A percentile compares a stretch with the other conserved stretches of the same genome.
phyloP scores from a whole-genome alignment of 1,284 basidiomycete genomes.

The Dichomitus squalens region DNA sequence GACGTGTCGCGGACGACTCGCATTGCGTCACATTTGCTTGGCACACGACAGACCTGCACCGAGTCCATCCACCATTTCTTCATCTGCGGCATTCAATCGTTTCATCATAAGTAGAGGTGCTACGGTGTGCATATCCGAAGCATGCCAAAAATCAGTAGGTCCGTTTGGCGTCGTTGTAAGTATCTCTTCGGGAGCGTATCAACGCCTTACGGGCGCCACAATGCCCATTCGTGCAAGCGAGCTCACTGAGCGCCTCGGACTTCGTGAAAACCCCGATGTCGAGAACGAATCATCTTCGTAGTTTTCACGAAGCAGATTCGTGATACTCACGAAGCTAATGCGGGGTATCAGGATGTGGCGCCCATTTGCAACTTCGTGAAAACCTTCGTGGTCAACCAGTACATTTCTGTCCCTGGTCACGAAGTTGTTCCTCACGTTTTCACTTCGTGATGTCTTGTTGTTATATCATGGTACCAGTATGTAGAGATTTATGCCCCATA shows the following conservation, averaged over 20 bases:
- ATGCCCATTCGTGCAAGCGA: too few relatives aligned
- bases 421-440: not conserved
- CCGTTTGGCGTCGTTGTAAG: too few relatives aligned
- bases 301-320: not conserved
- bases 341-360: not conserved
- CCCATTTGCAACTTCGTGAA: constrained; percentile 2
- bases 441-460: not conserved
- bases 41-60: too few relatives aligned
- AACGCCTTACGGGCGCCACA: too few relatives aligned
- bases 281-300: not conserved
- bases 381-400: not conserved
- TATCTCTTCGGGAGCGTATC: too few relatives aligned
- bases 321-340: not conserved
- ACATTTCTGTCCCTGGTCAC: not conserved
- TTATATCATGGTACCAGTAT: not conserved
- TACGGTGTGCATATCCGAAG: too few relatives aligned
- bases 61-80: too few relatives aligned
- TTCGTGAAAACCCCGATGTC: not conserved
- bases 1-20: too few relatives aligned
- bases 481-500: not conserved
- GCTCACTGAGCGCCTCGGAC: not conserved
- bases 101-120: too few relatives aligned
- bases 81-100: too few relatives aligned
- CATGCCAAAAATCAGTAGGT: too few relatives aligned
- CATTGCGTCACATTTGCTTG: too few relatives aligned